Percentiles rank a stretch among this genome's conserved stretches.
These are phyloP conservation scores for Cutaneotrichosporon daszewskae DNA, from an alignment of 1,284 basidiomycete species.

Conservation along the genomic window DNA sequence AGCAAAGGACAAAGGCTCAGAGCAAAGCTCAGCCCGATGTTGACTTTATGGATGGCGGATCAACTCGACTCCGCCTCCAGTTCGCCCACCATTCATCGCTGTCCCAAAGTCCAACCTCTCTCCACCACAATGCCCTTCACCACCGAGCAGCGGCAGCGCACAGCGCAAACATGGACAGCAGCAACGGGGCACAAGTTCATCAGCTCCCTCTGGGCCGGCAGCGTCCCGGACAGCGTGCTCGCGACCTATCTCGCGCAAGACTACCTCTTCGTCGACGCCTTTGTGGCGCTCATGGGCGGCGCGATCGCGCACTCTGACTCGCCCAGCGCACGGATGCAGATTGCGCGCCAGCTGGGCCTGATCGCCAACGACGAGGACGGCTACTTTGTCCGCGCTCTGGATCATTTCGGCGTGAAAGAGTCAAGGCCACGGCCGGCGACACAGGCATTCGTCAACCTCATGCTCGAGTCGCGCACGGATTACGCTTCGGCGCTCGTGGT, in stretches of 20 bases:
- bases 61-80: no score
- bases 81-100: no score
- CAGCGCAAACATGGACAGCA: neutral
- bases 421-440: slow-evolving; percentile 4
- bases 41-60: no score
- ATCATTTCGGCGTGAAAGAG: slow-evolving; percentile 1
- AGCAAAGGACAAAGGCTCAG: no score
- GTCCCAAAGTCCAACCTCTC: no score
- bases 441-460: slow-evolving; percentile 5
- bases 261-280: slow-evolving; percentile 16
- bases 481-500: slow-evolving; percentile 10
- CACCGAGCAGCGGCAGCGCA: neutral
- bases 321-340: slow-evolving; percentile 5
- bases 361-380: slow-evolving; percentile 16
- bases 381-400: slow-evolving; percentile 14
- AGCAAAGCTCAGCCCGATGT: no score
- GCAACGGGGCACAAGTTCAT: slow-evolving; percentile 9
- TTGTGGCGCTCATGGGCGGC: slow-evolving; percentile 16
- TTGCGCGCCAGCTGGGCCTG: slow-evolving; percentile 14
- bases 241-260: slow-evolving; percentile 11
- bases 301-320: slow-evolving; percentile 11
- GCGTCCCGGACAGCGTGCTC: slow-evolving; percentile 7
- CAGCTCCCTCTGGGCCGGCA: slow-evolving; percentile 11
- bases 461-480: slow-evolving; percentile 6
- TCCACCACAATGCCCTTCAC: neutral